Conservation (phyloP, 768 basidiomycete genomes). For the Phlebiopsis gigantea region DNA sequence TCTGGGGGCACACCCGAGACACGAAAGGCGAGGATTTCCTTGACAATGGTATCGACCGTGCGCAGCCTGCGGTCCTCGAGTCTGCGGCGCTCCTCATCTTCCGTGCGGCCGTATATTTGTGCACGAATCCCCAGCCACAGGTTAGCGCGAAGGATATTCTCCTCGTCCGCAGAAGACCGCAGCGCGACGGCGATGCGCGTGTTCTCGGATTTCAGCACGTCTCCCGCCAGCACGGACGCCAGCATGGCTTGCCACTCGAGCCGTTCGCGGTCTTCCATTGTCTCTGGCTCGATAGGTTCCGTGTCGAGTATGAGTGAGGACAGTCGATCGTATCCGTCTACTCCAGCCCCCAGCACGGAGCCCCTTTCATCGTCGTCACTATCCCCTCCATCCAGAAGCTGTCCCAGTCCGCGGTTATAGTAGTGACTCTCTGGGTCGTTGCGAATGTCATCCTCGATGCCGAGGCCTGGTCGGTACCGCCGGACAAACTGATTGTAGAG, state of each 20-base stretch:
- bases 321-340: conserved; percentile 45
- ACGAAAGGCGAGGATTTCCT: conserved; percentile 76
- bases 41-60: conserved; percentile 76
- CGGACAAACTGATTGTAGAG: conserved; percentile 79
- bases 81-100: conserved; percentile 75
- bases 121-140: conserved; percentile 92
- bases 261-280: conserved; percentile 72
- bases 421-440: conserved; percentile 84
- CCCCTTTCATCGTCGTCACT: conserved; percentile 73
- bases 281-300: conserved; percentile 61
- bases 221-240: conserved; percentile 87
- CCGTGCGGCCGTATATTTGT: conserved; percentile 70
- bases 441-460: conserved; percentile 60
- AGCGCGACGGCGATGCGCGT: conserved; percentile 82
- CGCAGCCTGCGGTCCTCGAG: conserved; percentile 81
- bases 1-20: conserved; percentile 40
- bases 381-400: conserved; percentile 62
- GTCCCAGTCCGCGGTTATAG: conserved; percentile 66
- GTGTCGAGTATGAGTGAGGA: conserved; percentile 52
- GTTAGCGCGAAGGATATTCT: conserved; percentile 59
- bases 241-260: conserved; percentile 97
- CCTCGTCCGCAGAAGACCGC: conserved; percentile 53
- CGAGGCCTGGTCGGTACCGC: conserved; percentile 64
- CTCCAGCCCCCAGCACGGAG: conserved; percentile 34
- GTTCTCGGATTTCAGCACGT: conserved; percentile 93